Conservation (phyloP, 495 filamentous ascomycete genomes). For the Aspergillus asperescens region DNA sequence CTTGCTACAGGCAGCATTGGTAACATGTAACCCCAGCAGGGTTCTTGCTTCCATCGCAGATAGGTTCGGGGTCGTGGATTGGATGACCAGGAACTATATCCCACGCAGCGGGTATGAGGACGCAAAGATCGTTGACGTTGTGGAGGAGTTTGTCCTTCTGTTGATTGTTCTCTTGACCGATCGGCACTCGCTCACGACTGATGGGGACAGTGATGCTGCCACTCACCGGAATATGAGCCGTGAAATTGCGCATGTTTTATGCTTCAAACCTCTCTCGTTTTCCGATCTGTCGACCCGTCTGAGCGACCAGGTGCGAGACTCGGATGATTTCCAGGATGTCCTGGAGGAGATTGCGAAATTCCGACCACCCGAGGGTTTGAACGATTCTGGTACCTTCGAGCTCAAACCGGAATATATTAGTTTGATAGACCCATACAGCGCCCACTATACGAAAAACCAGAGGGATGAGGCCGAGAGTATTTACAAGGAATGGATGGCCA, state of each 20-base stretch:
- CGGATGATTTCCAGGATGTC: conserved; percentile 82
- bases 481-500: conserved; percentile 78
- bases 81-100: conserved; percentile 78
- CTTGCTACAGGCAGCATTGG: conserved; percentile 83
- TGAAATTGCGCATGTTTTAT: conserved; percentile 89
- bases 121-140: conserved; percentile 78
- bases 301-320: conserved; percentile 45
- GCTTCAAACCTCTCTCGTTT: conserved; percentile 92
- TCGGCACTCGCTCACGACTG: conserved; percentile 69
- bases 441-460: conserved; percentile 94
- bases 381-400: conserved; percentile 89
- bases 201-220: conserved; percentile 59
- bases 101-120: conserved; percentile 70
- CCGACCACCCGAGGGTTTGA: conserved; percentile 82
- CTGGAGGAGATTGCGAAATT: conserved; percentile 87
- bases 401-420: conserved; percentile 78
- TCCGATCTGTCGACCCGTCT: conserved; percentile 79
- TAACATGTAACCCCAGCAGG: conserved; percentile 74
- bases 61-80: conserved; percentile 81
- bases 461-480: conserved; percentile 90
- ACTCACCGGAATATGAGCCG: conserved; percentile 69
- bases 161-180: conserved; percentile 88
- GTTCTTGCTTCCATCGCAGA: conserved; percentile 89
- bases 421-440: conserved; percentile 87
- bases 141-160: conserved; percentile 92